phyloP scores from a whole-genome alignment of 352 stramenopile species.

The Phytophthora syringae region DNA sequence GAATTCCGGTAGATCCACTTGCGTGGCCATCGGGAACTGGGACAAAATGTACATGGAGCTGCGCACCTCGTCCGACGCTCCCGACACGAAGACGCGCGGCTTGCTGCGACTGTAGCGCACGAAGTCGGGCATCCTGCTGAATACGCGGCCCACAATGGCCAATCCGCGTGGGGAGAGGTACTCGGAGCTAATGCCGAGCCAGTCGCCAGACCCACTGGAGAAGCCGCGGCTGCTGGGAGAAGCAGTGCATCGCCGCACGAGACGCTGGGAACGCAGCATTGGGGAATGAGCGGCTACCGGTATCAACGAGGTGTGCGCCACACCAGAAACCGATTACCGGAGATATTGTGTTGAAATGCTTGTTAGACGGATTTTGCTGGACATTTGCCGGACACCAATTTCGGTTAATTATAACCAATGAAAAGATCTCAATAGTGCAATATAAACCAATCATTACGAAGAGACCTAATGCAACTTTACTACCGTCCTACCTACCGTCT shows the following conservation, averaged over 20 bases:
- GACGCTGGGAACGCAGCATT: slow-evolving; percentile 8
- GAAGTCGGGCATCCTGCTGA: slow-evolving; percentile 28
- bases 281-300: too few relatives aligned
- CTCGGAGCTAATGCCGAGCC: slow-evolving; percentile 31
- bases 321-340: too few relatives aligned
- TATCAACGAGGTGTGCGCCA: too few relatives aligned
- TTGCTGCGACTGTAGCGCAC: slow-evolving; percentile 20
- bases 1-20: slow-evolving; percentile 53
- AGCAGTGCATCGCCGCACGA: slow-evolving; percentile 3
- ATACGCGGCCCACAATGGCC: slow-evolving; percentile 24
- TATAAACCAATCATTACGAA: too few relatives aligned
- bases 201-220: slow-evolving; percentile 12
- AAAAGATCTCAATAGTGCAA: too few relatives aligned
- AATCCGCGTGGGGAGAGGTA: slow-evolving; percentile 34
- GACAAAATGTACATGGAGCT: slow-evolving; percentile 64
- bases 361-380: too few relatives aligned
- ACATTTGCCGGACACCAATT: too few relatives aligned
- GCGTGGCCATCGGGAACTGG: slow-evolving; percentile 38
- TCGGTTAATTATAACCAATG: too few relatives aligned
- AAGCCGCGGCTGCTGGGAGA: slow-evolving; percentile 6
- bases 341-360: too few relatives aligned
- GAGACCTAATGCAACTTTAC: too few relatives aligned
- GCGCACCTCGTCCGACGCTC: slow-evolving; percentile 38
- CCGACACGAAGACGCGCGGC: slow-evolving; percentile 43
- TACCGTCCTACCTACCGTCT: too few relatives aligned